Percentiles rank a stretch among this genome's conserved stretches.
phyloP scores from a whole-genome alignment of 2,329 filamentous ascomycete species.

The Chrysoporthe austroafricana region DNA sequence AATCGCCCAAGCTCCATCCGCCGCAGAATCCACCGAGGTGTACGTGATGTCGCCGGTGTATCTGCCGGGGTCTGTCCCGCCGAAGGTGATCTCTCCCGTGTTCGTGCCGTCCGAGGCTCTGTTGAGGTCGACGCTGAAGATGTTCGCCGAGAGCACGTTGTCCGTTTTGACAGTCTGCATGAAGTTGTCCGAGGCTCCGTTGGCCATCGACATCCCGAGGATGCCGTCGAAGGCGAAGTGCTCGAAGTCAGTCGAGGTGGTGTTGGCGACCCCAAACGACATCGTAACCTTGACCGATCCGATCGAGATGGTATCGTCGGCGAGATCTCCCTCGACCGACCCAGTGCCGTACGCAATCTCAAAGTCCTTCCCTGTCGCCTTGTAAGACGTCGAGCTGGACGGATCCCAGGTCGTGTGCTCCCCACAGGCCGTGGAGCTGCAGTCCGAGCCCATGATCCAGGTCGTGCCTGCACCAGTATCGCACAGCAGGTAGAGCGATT shows the following conservation, averaged over 20 bases:
- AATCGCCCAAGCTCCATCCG: constrained; percentile 72
- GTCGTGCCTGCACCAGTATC: constrained; percentile 73
- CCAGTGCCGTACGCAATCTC: constrained; percentile 78
- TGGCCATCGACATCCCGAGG: constrained; percentile 72
- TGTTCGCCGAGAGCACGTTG: constrained; percentile 62
- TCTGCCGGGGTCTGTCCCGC: constrained; percentile 67
- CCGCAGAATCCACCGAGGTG: constrained; percentile 53
- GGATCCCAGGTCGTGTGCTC: constrained; percentile 72
- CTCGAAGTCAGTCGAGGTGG: constrained; percentile 73
- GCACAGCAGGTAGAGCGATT: constrained; percentile 63
- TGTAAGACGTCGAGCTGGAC: constrained; percentile 66
- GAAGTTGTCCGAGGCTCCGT: constrained; percentile 66
- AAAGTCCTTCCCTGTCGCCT: constrained; percentile 59
- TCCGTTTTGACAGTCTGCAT: constrained; percentile 63
- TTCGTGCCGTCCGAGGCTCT: constrained; percentile 67
- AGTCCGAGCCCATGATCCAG: constrained; percentile 80
- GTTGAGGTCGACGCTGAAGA: constrained; percentile 74
- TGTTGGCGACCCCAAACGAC: constrained; percentile 73
- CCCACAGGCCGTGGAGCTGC: constrained; percentile 67
- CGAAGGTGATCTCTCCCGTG: constrained; percentile 79
- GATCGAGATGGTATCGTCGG: constrained; percentile 68
- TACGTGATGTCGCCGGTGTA: constrained; percentile 73
- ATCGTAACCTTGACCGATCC: constrained; percentile 67
- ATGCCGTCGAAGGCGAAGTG: constrained; percentile 88
- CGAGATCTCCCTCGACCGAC: constrained; percentile 67